Base-by-base conservation (phyloP, 768 basidiomycete genomes). In the Lactifluus rugatus region DNA sequence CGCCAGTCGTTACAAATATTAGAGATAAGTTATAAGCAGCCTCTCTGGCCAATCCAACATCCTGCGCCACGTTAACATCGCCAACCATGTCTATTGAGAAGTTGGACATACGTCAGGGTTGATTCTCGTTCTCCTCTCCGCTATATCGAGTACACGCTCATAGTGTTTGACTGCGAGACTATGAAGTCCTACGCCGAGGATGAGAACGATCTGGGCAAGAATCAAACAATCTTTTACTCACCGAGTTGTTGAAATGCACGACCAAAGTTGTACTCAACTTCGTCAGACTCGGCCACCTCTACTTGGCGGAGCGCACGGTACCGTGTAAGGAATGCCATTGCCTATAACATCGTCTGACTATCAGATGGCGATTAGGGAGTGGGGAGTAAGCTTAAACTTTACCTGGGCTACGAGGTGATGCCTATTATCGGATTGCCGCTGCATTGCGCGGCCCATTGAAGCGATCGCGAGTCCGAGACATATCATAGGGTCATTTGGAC, bases 241-340 rank as follows among this genome's bases (percentile, higher is more conserved):
- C 93, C 89, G n/a, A 96, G 75, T 58, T 93, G 89, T 67, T 98
- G 95, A 68, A 96, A 98, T 1, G 84, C 81, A 47, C 95, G 77
- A 0, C 87, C 95, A 67, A 94, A 89, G 70, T 99, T 99, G 69
- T 81, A 97, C 57, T 99, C 91, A 3, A 95, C 85, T 70, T 98
- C 94, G 28, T 82, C 79, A 23, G 78, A 63, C 2, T 73, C 75
- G 2, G 74, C 69, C 2, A 70, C 69, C 48, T 74, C 73, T 2
- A 64, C 70, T 44, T 73, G 75, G 14, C 86, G 77, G 2, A 87
- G 66, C n/a, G 76, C 74, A 17, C 92, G 81, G 69, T 98, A 99
- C 48, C 82, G 80, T 0, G 84, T 78, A 25, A 97, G 70, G 70
- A 93, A 96, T 0, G 89, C 90, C 76, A 94, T 79, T 0, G 80